Conservation (phyloP, 179 eudicot species). For the Pouteria campechiana region DNA sequence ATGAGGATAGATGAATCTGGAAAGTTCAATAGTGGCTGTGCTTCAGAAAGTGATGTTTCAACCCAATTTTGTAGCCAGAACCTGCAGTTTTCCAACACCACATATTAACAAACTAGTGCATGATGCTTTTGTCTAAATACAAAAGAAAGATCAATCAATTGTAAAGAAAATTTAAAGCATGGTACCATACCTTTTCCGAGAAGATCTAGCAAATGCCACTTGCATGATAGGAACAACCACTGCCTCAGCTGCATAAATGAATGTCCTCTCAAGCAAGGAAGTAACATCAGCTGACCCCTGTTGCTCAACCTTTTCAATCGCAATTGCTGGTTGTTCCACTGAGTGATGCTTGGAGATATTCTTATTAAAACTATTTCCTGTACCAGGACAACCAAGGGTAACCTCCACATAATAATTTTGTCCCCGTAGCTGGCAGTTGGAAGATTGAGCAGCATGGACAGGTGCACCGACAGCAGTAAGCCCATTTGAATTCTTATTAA, state of each 20-base stretch:
- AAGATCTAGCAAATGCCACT: conserved; percentile 70
- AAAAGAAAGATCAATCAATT: too few species aligned
- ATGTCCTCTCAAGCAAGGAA: conserved; percentile 48
- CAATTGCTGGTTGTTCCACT: conserved; percentile 29
- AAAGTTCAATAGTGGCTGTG: too few species aligned
- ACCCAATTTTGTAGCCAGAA: conserved; percentile 96
- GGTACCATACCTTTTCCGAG: conserved; percentile 76
- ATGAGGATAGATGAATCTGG: conserved; percentile 54
- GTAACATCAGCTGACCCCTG: conserved; percentile 25
- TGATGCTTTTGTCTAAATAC: too few species aligned
- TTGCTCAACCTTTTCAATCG: conserved; percentile 23
- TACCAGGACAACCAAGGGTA: conserved; percentile 48
- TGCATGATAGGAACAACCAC: conserved; percentile 86
- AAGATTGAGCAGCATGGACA: conserved; percentile 35
- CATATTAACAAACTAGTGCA: neutral
- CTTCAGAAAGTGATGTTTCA: conserved; percentile 64
- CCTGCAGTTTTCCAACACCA: conserved; percentile 32
- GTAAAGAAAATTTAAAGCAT: too few species aligned
- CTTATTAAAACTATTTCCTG: conserved; percentile 28
- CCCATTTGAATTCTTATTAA: conserved; percentile 48
- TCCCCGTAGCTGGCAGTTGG: conserved; percentile 56
- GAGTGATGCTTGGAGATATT: conserved; percentile 18
- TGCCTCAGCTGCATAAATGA: conserved; percentile 82
- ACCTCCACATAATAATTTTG: conserved; percentile 79
- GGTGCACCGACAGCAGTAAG: conserved; percentile 68